Percentiles rank a stretch among this genome's conserved stretches.
These are phyloP conservation scores for Saccharata proteae DNA, from an alignment of 2,329 filamentous ascomycete species.

Conservation along the genomic window DNA sequence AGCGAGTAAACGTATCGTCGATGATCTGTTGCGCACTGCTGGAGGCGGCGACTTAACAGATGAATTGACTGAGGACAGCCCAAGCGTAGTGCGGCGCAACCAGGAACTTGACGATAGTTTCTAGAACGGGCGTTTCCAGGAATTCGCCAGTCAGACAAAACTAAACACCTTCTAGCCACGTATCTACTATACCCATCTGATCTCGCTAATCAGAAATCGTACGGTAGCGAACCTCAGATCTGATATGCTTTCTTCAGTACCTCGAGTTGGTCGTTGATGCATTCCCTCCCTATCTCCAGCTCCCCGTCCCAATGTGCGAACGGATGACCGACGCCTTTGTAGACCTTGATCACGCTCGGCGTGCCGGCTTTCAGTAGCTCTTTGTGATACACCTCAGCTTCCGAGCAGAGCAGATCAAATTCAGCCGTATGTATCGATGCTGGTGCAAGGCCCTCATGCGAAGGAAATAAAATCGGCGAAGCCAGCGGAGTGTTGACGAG, in stretches of 20 bases:
- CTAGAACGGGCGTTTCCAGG: no score
- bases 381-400: slow-evolving; percentile 18
- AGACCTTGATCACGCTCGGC: slow-evolving; percentile 6
- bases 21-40: slow-evolving; percentile 65
- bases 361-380: slow-evolving; percentile 5
- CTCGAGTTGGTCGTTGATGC: not conserved
- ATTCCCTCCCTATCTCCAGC: slow-evolving; percentile 3
- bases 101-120: slow-evolving; percentile 37
- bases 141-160: no score
- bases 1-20: slow-evolving; percentile 69
- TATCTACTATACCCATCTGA: no score
- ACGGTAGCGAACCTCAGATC: no score
- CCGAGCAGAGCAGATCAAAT: slow-evolving; percentile 21
- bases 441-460: slow-evolving; percentile 1
- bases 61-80: slow-evolving; percentile 33
- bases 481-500: slow-evolving; percentile 1
- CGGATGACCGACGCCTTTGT: slow-evolving; percentile 1
- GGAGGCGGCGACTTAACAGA: slow-evolving; percentile 46
- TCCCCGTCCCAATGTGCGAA: not conserved
- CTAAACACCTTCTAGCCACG: no score
- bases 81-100: slow-evolving; percentile 34
- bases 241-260: slow-evolving; percentile 1
- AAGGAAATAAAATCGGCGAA: not conserved
- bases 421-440: slow-evolving; percentile 22
- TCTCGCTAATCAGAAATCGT: no score